phyloP scores from a whole-genome alignment of 805 yeast species.

The Metschnikowia similis region DNA sequence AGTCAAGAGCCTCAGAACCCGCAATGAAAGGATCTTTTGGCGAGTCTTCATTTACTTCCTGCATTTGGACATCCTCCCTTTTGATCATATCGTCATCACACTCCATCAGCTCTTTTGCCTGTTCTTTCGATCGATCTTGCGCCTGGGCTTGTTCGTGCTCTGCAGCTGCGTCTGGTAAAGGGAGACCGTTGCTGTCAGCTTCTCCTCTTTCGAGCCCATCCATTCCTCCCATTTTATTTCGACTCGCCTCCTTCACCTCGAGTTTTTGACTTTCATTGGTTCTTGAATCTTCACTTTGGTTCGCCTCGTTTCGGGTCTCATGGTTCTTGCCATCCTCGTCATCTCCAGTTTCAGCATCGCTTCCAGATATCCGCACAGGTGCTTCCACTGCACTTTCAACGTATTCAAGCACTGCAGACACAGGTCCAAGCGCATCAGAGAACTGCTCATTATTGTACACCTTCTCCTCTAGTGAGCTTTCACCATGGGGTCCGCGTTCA shows the following conservation, averaged over 20 bases:
- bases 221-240: neutral
- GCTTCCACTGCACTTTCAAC: constrained; percentile 1
- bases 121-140: neutral
- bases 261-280: too few species aligned
- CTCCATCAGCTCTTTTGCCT: neutral
- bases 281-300: neutral
- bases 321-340: neutral
- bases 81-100: neutral
- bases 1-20: neutral
- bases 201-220: neutral
- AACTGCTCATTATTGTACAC: neutral
- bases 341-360: neutral
- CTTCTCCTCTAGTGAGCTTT: neutral
- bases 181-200: neutral
- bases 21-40: neutral
- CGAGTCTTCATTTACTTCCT: neutral
- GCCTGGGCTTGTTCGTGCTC: neutral
- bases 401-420: neutral
- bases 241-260: neutral
- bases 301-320: too few species aligned
- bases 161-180: neutral
- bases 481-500: neutral
- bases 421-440: constrained; percentile 1
- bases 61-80: neutral
- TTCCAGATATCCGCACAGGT: neutral